phyloP scores from a whole-genome alignment of 768 basidiomycete genomes.

The Mycena epipterygia region DNA sequence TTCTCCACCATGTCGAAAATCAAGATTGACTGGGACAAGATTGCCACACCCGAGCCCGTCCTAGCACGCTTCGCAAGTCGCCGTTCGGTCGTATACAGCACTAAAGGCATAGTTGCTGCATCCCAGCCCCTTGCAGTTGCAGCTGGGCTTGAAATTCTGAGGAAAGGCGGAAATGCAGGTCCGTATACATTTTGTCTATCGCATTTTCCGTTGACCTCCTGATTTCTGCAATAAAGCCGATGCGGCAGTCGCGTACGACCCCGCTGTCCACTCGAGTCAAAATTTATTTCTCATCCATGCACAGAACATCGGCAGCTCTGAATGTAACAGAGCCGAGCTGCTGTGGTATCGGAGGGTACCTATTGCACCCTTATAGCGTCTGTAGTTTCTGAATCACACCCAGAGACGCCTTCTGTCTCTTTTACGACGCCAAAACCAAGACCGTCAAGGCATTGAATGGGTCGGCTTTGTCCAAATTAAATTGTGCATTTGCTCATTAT shows the following conservation, averaged over 20 bases:
- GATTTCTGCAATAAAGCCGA: slow-evolving; percentile 69
- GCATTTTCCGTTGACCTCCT: not conserved
- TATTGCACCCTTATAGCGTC: slow-evolving; percentile 16
- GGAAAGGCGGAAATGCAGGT: slow-evolving; percentile 97
- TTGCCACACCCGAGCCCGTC: slow-evolving; percentile 75
- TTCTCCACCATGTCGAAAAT: slow-evolving; percentile 48
- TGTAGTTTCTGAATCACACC: slow-evolving; percentile 4
- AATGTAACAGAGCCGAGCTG: slow-evolving; percentile 92
- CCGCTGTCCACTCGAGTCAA: not conserved
- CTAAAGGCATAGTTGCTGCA: slow-evolving; percentile 89
- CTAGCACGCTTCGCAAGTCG: slow-evolving; percentile 86
- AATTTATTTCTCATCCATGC: not conserved
- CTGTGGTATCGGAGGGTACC: slow-evolving; percentile 94
- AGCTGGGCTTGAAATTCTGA: slow-evolving; percentile 92
- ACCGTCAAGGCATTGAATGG: slow-evolving; percentile 92
- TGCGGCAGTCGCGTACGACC: slow-evolving; percentile 83
- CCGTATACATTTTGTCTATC: slow-evolving; percentile 35
- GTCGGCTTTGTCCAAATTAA: not conserved
- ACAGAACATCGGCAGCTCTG: slow-evolving; percentile 81
- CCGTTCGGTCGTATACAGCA: slow-evolving; percentile 88
- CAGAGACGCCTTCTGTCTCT: slow-evolving; percentile 94
- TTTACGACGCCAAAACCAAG: slow-evolving; percentile 88
- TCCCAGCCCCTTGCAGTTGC: slow-evolving; percentile 94
- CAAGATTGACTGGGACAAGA: slow-evolving; percentile 66
- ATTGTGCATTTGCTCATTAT: not conserved